Evolutionary conservation across 495 filamentous ascomycete species (phyloP), one percentile per base, ranked within the genome.

Genomic region (Cairneyella variabilis): DNA sequence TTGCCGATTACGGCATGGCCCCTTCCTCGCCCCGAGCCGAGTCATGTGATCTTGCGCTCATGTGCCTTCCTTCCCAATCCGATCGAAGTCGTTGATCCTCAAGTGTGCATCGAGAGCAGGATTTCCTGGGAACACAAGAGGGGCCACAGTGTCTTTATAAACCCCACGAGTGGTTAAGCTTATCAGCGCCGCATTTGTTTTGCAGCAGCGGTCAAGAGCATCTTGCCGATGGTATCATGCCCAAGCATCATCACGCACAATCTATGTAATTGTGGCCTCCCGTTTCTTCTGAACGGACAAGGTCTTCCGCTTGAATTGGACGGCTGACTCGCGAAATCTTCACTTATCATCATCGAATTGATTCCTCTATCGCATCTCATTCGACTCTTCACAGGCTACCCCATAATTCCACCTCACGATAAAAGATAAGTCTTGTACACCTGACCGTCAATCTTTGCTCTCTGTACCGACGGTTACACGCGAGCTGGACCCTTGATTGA

Each of bases 241-340:
- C n/a, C 21, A 51, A 51, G 16, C 23, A 51, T 42, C 48, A 30
- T 40, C 48, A 20, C 48, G 48, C 48, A 25, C 48, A 51, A 51
- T 51, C 37, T 51, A 51, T 41, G 27, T 37, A n/a, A 5, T 34
- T 11, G 41, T 7, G 5, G 28, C 8, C 9, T 30, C 18, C 17
- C 16, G 21, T 25, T 20, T 36, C 27, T 12, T n/a, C 43, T 30
- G 10, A 20, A 14, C 43, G 7, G 50, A 53, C 50, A 42, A 43
- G 50, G 50, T 47, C 9, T 12, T 28, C 14, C n/a, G 27, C n/a
- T 30, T 22, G 3, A n/a, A 38, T 30, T 53, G 16, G 50, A 26
- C 12, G 3, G 39, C 2, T n/a, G 39, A 44, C 50, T 53, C 50
- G 50, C 38, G 32, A 53, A 44, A 21, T 39, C 25, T n/a, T 45